Percentiles rank a stretch among this genome's conserved stretches.
phyloP scores from a whole-genome alignment of 345 rosid species.

The Aurinia saxatilis region DNA sequence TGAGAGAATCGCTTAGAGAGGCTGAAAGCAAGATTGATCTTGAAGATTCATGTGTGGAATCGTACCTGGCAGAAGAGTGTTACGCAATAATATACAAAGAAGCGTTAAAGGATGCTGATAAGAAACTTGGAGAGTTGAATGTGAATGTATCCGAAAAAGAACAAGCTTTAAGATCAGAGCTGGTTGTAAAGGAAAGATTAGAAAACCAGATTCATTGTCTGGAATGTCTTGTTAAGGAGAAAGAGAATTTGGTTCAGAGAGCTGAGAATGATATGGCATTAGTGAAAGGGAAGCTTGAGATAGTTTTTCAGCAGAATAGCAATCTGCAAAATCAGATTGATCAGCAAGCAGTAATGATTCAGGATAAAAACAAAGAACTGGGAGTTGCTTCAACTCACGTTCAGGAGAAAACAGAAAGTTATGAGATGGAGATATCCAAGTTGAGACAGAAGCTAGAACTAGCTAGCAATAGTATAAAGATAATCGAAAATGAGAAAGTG shows the following conservation, averaged over 20 bases:
- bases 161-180: conserved; percentile 25
- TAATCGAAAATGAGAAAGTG: conserved; percentile 35
- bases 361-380: conserved; percentile 30
- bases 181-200: conserved; percentile 40
- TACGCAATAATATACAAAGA: conserved; percentile 32
- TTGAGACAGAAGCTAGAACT: conserved; percentile 34
- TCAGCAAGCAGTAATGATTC: conserved; percentile 30
- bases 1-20: conserved; percentile 43
- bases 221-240: conserved; percentile 28
- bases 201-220: conserved; percentile 30
- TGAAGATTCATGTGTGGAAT: conserved; percentile 43
- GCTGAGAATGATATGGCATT: conserved; percentile 28
- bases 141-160: conserved; percentile 32
- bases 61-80: conserved; percentile 33
- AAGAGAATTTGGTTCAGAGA: conserved; percentile 37
- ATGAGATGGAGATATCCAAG: conserved; percentile 22
- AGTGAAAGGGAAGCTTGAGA: conserved; percentile 32
- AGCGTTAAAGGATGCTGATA: conserved; percentile 47
- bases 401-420: conserved; percentile 28
- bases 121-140: conserved; percentile 34
- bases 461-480: conserved; percentile 28
- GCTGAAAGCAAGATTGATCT: conserved; percentile 26
- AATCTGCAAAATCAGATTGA: conserved; percentile 31
- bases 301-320: conserved; percentile 32
- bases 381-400: conserved; percentile 27